These are phyloP conservation scores for Boletus rubroflammeus DNA, from an alignment of 768 basidiomycete species.

Conservation along the genomic window DNA sequence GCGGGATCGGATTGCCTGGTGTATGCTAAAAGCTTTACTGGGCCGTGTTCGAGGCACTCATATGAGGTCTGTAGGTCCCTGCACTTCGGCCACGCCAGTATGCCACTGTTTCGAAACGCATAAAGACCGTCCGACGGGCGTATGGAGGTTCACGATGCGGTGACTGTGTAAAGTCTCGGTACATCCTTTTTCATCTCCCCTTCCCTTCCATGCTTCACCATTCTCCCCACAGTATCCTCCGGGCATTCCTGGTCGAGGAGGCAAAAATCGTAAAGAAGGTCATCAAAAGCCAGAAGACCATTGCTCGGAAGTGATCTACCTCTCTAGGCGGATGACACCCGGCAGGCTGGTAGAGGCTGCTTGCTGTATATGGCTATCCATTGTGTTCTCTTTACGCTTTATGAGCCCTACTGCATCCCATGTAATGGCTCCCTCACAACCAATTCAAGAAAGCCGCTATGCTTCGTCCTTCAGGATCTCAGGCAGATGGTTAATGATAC, in stretches of 20 bases:
- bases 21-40: slow-evolving; percentile 48
- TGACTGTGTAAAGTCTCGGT: slow-evolving; percentile 94
- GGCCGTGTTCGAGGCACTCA: neutral
- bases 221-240: slow-evolving; percentile 70
- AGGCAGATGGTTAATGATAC: neutral
- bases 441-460: slow-evolving; percentile 9
- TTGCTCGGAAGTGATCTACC: slow-evolving; percentile 22
- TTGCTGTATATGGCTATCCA: slow-evolving; percentile 11
- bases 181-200: slow-evolving; percentile 28
- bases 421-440: slow-evolving; percentile 18
- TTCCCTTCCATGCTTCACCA: neutral
- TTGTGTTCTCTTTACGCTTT: slow-evolving; percentile 9
- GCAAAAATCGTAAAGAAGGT: slow-evolving; percentile 99
- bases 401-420: slow-evolving; percentile 18
- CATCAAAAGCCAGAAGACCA: slow-evolving; percentile 75
- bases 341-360: neutral
- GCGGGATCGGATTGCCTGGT: slow-evolving; percentile 89
- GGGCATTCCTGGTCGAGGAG: slow-evolving; percentile 98
- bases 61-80: slow-evolving; percentile 57
- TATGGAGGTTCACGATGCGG: slow-evolving; percentile 99
- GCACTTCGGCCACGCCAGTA: slow-evolving; percentile 96
- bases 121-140: slow-evolving; percentile 94
- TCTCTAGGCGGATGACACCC: neutral
- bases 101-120: slow-evolving; percentile 92
- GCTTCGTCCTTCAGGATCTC: neutral